Percentiles rank a stretch among this genome's conserved stretches.
These are phyloP conservation scores for Larix kaempferi DNA, from an alignment of 75 land plant species.

Conservation along the genomic window DNA sequence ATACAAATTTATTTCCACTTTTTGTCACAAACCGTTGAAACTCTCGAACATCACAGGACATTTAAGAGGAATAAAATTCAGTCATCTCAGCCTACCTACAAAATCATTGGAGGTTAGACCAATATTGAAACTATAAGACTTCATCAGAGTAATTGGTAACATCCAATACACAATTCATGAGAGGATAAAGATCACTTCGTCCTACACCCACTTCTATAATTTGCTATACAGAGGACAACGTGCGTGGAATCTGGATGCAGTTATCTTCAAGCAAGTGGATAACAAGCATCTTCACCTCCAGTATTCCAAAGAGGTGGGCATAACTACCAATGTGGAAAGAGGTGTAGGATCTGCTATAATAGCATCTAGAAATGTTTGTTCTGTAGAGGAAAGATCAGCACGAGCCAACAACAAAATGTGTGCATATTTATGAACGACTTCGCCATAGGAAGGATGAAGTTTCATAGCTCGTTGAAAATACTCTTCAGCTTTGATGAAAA, in stretches of 20 bases:
- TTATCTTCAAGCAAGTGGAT: constrained; percentile 9
- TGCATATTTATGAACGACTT: constrained; percentile 58
- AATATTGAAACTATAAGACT: background rate
- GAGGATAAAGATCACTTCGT: background rate
- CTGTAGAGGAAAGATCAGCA: constrained; percentile 60
- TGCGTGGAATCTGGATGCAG: no score
- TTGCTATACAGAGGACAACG: background rate
- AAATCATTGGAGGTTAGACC: background rate
- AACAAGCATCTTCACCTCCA: constrained; percentile 57
- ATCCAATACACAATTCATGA: background rate
- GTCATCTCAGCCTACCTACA: background rate
- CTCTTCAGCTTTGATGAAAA: constrained; percentile 64
- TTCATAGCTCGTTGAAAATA: constrained; percentile 59
- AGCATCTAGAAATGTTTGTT: constrained; percentile 58
- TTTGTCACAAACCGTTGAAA: background rate
- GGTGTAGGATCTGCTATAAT: constrained; percentile 50
- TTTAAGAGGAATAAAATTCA: background rate
- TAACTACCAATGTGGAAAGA: constrained; percentile 46
- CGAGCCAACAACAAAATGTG: constrained; percentile 66
- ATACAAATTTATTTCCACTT: background rate
- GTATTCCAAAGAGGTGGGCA: constrained; percentile 67
- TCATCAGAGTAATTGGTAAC: background rate
- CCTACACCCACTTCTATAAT: background rate
- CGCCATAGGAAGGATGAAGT: constrained; percentile 59
- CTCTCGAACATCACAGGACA: background rate